These are phyloP conservation scores for Porcisia deanei DNA, from an alignment of 208 protist genomes.

Conservation along the genomic window DNA sequence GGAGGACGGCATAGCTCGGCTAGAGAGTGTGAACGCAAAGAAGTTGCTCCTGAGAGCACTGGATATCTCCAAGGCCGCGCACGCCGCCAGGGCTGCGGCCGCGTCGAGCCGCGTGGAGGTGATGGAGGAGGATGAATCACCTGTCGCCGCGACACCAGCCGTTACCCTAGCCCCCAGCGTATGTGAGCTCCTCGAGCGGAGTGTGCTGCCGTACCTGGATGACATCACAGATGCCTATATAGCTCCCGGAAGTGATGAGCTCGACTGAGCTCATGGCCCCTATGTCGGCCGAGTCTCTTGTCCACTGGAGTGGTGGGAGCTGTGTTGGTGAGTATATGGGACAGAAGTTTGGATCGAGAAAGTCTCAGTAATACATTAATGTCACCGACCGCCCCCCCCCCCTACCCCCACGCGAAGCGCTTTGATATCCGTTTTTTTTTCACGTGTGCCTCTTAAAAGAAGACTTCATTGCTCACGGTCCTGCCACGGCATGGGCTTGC, in stretches of 20 bases:
- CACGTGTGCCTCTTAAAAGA: too few relatives aligned
- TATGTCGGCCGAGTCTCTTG: background rate
- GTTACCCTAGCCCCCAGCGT: constrained; percentile 26
- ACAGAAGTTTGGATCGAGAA: background rate
- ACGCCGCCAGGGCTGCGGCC: background rate
- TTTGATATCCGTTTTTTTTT: background rate
- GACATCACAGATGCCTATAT: constrained; percentile 83
- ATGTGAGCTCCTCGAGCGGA: constrained; percentile 49
- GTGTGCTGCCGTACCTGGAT: constrained; percentile 78
- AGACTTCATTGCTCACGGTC: background rate
- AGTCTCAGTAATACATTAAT: background rate
- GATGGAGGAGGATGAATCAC: constrained; percentile 30
- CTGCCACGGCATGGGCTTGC: background rate
- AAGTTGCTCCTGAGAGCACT: constrained; percentile 47
- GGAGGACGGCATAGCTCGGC: constrained; percentile 62
- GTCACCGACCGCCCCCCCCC: background rate
- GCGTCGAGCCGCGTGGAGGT: constrained; percentile 28
- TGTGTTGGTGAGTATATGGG: background rate
- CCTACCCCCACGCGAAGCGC: background rate
- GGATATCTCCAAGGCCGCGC: constrained; percentile 16
- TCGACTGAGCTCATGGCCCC: constrained; percentile 41
- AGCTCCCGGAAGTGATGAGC: constrained; percentile 57
- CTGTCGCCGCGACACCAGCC: background rate
- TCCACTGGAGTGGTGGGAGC: background rate
- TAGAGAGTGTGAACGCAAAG: constrained; percentile 85